These are phyloP conservation scores for Cutaneotrichosporon spelunceum DNA, from an alignment of 1,284 basidiomycete species.

Conservation along the genomic window DNA sequence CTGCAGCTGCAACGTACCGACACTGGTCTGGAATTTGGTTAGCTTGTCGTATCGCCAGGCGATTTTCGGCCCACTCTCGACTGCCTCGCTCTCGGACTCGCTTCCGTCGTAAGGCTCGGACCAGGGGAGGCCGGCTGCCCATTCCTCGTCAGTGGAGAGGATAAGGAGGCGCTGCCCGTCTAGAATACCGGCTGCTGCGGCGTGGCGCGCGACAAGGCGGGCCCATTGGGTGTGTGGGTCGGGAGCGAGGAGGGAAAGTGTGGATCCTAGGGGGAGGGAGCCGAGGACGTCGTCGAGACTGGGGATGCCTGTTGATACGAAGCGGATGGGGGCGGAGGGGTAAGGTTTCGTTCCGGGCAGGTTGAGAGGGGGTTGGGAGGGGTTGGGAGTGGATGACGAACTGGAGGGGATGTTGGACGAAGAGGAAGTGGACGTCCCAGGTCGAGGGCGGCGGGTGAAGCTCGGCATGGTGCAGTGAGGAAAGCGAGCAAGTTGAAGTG, in stretches of 20 bases:
- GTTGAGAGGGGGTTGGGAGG: neutral
- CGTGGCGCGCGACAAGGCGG: conserved; percentile 82
- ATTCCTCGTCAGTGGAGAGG: conserved; percentile 56
- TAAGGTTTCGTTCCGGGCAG: conserved; percentile 3
- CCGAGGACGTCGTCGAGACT: conserved; percentile 95
- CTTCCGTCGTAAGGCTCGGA: conserved; percentile 38
- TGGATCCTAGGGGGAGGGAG: conserved; percentile 79
- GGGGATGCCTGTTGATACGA: conserved; percentile 70
- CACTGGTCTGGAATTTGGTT: conserved; percentile 85
- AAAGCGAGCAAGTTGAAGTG: neutral
- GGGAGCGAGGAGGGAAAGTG: conserved; percentile 69
- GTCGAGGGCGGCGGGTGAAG: conserved; percentile 5
- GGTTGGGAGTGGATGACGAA: neutral
- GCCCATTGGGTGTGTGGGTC: conserved; percentile 82
- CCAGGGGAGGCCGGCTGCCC: conserved; percentile 78
- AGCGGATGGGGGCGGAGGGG: conserved; percentile 1
- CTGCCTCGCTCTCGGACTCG: conserved; percentile 34
- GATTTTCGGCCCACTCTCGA: conserved; percentile 62
- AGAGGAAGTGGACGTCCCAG: neutral
- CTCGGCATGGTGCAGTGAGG: neutral
- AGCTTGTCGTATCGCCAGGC: conserved; percentile 94
- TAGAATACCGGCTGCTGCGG: conserved; percentile 77
- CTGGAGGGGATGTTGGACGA: neutral
- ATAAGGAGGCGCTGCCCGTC: conserved; percentile 67
- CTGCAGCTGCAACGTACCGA: conserved; percentile 44